A percentile compares a stretch with the other conserved stretches of the same genome.
phyloP scores from a whole-genome alignment of 2,329 filamentous ascomycete species.

The Grosmannia huntii region DNA sequence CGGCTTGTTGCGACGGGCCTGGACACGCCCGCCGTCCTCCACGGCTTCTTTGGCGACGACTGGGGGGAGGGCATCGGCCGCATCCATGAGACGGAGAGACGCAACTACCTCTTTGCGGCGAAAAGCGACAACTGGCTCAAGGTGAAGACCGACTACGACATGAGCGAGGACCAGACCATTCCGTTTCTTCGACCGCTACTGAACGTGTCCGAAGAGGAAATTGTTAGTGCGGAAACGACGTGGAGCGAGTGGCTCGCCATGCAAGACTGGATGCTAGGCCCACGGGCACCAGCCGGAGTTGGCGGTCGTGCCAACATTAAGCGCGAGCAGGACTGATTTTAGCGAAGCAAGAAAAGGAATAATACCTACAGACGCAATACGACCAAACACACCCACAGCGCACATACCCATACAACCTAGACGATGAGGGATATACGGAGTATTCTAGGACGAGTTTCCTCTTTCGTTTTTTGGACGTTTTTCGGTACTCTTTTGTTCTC shows the following conservation, averaged over 20 bases:
- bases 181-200: conserved; percentile 81
- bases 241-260: conserved; percentile 96
- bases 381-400: background rate
- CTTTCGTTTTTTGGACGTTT: too few relatives aligned
- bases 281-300: conserved; percentile 46
- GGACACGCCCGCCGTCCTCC: conserved; percentile 73
- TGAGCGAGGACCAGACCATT: conserved; percentile 66
- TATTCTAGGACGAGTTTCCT: too few relatives aligned
- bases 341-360: background rate
- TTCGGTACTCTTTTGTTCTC: too few relatives aligned
- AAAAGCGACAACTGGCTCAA: conserved; percentile 85
- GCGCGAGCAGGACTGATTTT: conserved; percentile 8
- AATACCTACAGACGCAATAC: background rate
- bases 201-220: conserved; percentile 63
- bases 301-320: conserved; percentile 9
- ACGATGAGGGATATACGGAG: too few relatives aligned
- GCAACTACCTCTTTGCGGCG: conserved; percentile 89
- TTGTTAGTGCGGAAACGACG: conserved; percentile 64
- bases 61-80: conserved; percentile 70
- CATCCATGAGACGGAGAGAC: conserved; percentile 76
- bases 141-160: conserved; percentile 86
- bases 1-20: conserved; percentile 85
- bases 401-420: too few relatives aligned
- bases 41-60: conserved; percentile 94
- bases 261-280: conserved; percentile 98